These are phyloP conservation scores for Solanum pimpinellifolium DNA, from an alignment of 257 asterid genomes.

Conservation along the genomic window DNA sequence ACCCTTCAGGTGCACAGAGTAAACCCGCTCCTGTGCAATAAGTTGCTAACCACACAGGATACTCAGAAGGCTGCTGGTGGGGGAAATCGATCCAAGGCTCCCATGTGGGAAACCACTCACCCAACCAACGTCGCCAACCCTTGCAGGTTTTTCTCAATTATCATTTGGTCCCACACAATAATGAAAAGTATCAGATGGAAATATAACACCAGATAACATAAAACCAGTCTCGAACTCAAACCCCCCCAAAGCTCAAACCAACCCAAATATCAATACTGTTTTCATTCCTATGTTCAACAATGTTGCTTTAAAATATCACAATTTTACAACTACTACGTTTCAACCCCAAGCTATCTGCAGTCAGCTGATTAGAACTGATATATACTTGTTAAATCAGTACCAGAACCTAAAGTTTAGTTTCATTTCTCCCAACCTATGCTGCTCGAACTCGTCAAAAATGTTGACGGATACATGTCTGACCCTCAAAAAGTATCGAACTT, in stretches of 20 bases:
- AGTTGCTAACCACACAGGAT: not conserved
- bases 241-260: not conserved
- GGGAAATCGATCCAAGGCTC: not conserved
- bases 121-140: not conserved
- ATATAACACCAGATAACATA: not conserved
- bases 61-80: not conserved
- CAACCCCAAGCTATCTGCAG: not conserved
- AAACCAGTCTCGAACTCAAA: not conserved
- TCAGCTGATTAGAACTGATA: not conserved
- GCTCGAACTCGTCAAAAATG: not conserved
- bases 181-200: not conserved
- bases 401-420: not conserved
- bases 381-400: not conserved
- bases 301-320: not conserved
- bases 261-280: not conserved
- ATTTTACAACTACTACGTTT: not conserved
- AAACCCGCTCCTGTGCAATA: not conserved
- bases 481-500: not conserved
- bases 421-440: not conserved
- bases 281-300: not conserved
- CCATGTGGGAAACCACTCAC: not conserved
- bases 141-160: not conserved
- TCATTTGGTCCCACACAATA: not conserved
- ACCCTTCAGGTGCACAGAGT: not conserved
- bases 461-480: not conserved